Conservation (phyloP, 371 early-diverging fungal species). For the Mucor velutinosus region DNA sequence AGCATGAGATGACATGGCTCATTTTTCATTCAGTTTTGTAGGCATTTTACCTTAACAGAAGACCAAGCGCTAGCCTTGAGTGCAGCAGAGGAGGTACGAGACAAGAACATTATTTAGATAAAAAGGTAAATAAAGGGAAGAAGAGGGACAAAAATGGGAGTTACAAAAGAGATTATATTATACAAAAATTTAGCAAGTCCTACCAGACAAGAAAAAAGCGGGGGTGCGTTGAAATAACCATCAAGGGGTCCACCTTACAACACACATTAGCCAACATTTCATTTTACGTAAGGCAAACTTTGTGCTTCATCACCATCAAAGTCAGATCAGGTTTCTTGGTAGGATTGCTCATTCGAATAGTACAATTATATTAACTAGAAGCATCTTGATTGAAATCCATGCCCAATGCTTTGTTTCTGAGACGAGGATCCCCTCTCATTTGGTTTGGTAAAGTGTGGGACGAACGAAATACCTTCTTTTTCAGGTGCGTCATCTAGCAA, state of each 20-base stretch:
- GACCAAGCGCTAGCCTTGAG: slow-evolving; percentile 37
- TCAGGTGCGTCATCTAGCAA: slow-evolving; percentile 12
- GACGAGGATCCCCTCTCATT: background rate
- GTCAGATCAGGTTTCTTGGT: background rate
- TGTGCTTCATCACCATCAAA: background rate
- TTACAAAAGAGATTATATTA: slow-evolving; percentile 19
- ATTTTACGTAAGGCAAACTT: background rate
- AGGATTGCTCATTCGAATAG: background rate
- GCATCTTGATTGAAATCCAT: background rate
- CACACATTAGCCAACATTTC: background rate
- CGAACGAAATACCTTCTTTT: background rate
- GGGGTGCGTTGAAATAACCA: slow-evolving; percentile 17
- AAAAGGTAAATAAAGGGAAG: slow-evolving; percentile 21
- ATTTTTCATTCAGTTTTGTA: no score
- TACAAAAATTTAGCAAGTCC: slow-evolving; percentile 15
- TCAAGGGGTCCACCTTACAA: slow-evolving; percentile 4
- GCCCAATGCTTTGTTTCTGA: background rate
- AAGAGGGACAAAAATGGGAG: slow-evolving; percentile 23
- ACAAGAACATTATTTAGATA: slow-evolving; percentile 32
- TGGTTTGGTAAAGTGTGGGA: background rate
- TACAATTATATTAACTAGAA: background rate
- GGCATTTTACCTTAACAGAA: slow-evolving; percentile 29
- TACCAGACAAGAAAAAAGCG: slow-evolving; percentile 19
- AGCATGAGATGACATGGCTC: background rate
- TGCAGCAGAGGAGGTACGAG: slow-evolving; percentile 37